Conservation (phyloP, 2,329 filamentous ascomycete genomes). For the Boeremia lycopersici region DNA sequence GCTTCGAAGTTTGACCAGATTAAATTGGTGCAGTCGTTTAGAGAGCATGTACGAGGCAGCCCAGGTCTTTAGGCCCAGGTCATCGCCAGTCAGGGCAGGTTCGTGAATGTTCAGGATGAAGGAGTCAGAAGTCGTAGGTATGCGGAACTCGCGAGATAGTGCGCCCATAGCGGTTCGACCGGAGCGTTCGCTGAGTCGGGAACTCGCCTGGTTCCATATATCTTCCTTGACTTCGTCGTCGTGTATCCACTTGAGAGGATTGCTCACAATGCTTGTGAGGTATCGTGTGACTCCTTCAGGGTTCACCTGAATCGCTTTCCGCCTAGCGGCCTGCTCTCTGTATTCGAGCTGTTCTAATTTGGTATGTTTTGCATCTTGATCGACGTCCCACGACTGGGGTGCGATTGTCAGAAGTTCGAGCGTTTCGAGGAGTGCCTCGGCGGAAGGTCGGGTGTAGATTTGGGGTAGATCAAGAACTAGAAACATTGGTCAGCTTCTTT, state of each 20-base stretch:
- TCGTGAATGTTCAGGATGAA: slow-evolving; percentile 76
- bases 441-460: slow-evolving; percentile 76
- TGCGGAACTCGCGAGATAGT: slow-evolving; percentile 65
- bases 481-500: slow-evolving; percentile 17
- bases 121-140: slow-evolving; percentile 53
- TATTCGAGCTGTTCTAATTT: slow-evolving; percentile 37
- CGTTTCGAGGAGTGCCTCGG: slow-evolving; percentile 65
- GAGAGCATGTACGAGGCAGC: slow-evolving; percentile 87
- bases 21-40: slow-evolving; percentile 63
- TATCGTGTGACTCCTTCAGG: slow-evolving; percentile 65
- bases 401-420: slow-evolving; percentile 70
- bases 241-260: slow-evolving; percentile 69
- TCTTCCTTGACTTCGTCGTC: slow-evolving; percentile 69
- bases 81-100: slow-evolving; percentile 85
- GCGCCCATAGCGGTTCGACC: slow-evolving; percentile 74
- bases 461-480: slow-evolving; percentile 80
- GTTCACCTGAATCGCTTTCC: slow-evolving; percentile 33
- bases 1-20: slow-evolving; percentile 11
- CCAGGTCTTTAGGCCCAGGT: slow-evolving; percentile 94
- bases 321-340: slow-evolving; percentile 24
- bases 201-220: slow-evolving; percentile 80
- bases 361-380: slow-evolving; percentile 46
- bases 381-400: slow-evolving; percentile 70
- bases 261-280: slow-evolving; percentile 72
- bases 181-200: slow-evolving; percentile 81